phyloP scores from a whole-genome alignment of 1,284 basidiomycete species.

The Termitomyces sp. region DNA sequence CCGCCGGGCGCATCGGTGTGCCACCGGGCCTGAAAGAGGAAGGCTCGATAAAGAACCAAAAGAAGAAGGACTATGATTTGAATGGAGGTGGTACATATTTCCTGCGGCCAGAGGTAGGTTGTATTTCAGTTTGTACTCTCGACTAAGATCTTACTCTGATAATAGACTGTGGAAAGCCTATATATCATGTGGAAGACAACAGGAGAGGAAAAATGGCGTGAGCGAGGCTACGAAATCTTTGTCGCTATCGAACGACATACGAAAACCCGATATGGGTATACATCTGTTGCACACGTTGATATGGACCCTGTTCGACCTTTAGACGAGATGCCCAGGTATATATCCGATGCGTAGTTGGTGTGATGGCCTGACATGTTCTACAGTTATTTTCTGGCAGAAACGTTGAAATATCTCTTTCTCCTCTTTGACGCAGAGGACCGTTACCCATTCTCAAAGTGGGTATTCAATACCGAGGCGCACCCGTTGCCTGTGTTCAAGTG shows the following conservation, averaged over 20 bases:
- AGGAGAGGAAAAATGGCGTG: constrained; percentile 64
- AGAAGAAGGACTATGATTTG: constrained; percentile 45
- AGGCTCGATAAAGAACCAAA: constrained; percentile 16
- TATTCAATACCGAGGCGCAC: constrained; percentile 86
- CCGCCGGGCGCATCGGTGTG: constrained; percentile 30
- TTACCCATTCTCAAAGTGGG: constrained; percentile 68
- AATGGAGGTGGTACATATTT: constrained; percentile 37
- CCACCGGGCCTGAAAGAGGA: constrained; percentile 32
- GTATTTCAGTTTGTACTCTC: neutral
- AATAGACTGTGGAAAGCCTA: constrained; percentile 62
- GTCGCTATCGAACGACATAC: constrained; percentile 59
- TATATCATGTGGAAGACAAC: constrained; percentile 70
- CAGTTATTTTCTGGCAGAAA: constrained; percentile 36
- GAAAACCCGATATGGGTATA: constrained; percentile 52
- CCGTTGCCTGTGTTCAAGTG: constrained; percentile 72
- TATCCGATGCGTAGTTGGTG: neutral
- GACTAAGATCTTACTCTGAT: neutral
- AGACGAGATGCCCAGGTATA: constrained; percentile 69
- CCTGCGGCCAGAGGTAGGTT: constrained; percentile 62
- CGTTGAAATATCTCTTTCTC: constrained; percentile 67
- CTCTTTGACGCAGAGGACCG: constrained; percentile 54
- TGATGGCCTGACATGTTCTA: neutral
- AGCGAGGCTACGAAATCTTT: constrained; percentile 72
- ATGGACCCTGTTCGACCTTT: constrained; percentile 25
- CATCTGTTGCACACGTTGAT: constrained; percentile 50